Percentiles rank a stretch among this genome's conserved stretches.
Evolutionary conservation across 495 filamentous ascomycete genomes (phyloP).

Genomic region (Cairneyella variabilis): DNA sequence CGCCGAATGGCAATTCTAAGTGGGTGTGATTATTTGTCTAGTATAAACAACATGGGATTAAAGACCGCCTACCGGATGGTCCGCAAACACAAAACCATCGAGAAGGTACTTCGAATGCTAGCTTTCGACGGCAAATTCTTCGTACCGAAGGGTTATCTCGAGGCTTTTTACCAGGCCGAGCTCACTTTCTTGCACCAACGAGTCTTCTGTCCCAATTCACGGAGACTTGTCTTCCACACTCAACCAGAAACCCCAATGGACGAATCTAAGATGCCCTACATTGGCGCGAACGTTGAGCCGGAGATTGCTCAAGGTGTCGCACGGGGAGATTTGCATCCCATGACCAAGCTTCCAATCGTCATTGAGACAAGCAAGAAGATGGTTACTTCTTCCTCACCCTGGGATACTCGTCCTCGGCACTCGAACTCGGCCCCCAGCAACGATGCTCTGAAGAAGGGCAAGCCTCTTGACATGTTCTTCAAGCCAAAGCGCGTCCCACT

Average conservation of each 20-base stretch:
- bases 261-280: slow-evolving; percentile 66
- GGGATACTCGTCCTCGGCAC: slow-evolving; percentile 19
- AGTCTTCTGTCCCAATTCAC: slow-evolving; percentile 77
- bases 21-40: slow-evolving; percentile 93
- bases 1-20: slow-evolving; percentile 93
- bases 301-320: slow-evolving; percentile 73
- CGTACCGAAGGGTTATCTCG: slow-evolving; percentile 74
- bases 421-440: slow-evolving; percentile 43
- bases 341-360: slow-evolving; percentile 70
- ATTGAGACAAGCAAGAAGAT: slow-evolving; percentile 39
- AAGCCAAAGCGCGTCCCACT: slow-evolving; percentile 72
- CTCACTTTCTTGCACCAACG: slow-evolving; percentile 90
- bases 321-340: slow-evolving; percentile 81
- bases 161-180: slow-evolving; percentile 78
- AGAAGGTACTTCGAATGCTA: slow-evolving; percentile 74
- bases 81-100: slow-evolving; percentile 81
- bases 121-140: slow-evolving; percentile 82
- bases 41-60: slow-evolving; percentile 79
- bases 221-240: slow-evolving; percentile 69
- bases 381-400: slow-evolving; percentile 23
- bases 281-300: slow-evolving; percentile 67
- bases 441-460: slow-evolving; percentile 55
- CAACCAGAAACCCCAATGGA: slow-evolving; percentile 55
- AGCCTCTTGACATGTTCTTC: slow-evolving; percentile 75
- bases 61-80: slow-evolving; percentile 91